These are phyloP conservation scores for Chenopodium formosanum DNA, from an alignment of 148 eudicot genomes.

Conservation along the genomic window DNA sequence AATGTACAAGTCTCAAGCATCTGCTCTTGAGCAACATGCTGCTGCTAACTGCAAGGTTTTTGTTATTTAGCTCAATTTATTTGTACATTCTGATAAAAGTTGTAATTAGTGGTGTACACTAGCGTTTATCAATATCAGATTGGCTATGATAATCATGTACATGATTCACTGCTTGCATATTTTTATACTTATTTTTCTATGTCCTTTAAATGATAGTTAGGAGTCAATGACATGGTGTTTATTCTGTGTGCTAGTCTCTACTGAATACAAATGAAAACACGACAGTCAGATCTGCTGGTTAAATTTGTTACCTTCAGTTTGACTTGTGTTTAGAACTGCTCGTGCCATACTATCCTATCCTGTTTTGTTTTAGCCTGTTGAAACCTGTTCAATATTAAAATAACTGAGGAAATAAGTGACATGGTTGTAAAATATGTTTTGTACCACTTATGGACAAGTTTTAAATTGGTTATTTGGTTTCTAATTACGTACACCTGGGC, in stretches of 20 bases:
- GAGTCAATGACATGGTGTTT: neutral
- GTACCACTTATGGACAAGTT: neutral
- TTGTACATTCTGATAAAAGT: neutral
- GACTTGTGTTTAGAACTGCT: neutral
- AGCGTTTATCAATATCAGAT: neutral
- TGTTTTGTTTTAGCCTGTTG: neutral
- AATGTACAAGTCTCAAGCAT: constrained; percentile 90
- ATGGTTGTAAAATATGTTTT: neutral
- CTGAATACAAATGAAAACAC: neutral
- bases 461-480: neutral
- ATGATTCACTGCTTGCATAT: neutral
- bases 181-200: neutral
- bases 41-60: constrained; percentile 98
- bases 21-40: constrained; percentile 94
- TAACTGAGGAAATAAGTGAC: neutral
- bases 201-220: neutral
- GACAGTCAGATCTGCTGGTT: neutral
- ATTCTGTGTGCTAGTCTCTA: neutral
- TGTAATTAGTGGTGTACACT: neutral
- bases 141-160: neutral
- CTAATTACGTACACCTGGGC: neutral
- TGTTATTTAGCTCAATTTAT: neutral
- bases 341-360: neutral
- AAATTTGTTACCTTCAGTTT: neutral
- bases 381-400: neutral